Conservation (phyloP, 1,284 basidiomycete genomes). For the Ganoderma lucidum region DNA sequence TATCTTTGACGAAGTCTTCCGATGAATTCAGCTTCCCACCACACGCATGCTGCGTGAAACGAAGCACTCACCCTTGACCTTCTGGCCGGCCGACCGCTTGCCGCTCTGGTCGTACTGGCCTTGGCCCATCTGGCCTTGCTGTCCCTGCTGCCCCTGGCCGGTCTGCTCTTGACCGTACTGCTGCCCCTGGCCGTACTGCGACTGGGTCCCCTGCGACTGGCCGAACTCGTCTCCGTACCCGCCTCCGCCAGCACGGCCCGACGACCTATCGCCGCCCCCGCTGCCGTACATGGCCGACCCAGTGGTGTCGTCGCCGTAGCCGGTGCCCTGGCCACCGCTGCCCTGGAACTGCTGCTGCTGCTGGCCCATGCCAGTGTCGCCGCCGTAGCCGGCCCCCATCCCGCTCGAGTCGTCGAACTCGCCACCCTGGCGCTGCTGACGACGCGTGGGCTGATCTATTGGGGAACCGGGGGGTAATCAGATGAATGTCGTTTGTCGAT, state of each 20-base stretch:
- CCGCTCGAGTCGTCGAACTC: slow-evolving; percentile 11
- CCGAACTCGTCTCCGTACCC: neutral
- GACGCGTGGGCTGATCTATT: slow-evolving; percentile 5
- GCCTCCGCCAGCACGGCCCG: neutral
- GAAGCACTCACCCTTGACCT: slow-evolving; percentile 5
- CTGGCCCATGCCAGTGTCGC: neutral
- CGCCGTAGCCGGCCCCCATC: slow-evolving; percentile 8
- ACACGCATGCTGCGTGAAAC: neutral
- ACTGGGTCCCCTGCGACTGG: neutral
- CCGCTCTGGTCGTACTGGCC: neutral
- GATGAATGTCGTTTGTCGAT: neutral
- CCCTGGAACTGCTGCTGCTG: slow-evolving; percentile 3
- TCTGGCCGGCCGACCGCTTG: slow-evolving; percentile 9
- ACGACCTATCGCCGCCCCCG: slow-evolving; percentile 10
- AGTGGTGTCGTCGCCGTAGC: slow-evolving; percentile 35
- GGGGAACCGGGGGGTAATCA: neutral
- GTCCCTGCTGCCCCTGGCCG: neutral
- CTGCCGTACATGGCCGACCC: slow-evolving; percentile 33
- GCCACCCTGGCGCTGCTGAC: slow-evolving; percentile 15
- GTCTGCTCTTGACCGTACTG: slow-evolving; percentile 1
- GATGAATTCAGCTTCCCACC: neutral
- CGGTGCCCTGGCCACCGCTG: slow-evolving; percentile 23
- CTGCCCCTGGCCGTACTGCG: slow-evolving; percentile 6
- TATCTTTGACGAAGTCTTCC: neutral
- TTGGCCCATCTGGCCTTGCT: neutral